Base-by-base conservation (phyloP, 345 rosid species). In the Psidium guajava region DNA sequence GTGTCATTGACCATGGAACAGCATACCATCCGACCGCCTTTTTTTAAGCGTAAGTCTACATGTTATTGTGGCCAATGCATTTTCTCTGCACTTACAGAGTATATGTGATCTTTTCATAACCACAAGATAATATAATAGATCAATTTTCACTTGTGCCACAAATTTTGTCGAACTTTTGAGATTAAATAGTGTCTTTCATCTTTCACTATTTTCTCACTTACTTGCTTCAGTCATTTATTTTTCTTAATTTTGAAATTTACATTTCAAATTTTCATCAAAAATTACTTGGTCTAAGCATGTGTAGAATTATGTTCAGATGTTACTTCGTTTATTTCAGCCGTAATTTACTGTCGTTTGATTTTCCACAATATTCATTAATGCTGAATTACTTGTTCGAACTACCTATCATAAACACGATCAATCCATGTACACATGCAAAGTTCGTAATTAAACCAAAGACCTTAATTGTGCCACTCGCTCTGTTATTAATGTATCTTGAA, bases 281-380 rank as follows among this genome's bases (percentile, higher is more conserved):
- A 57, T 57, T 25, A 57, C 28, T 57, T 2, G 4, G 1, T 24
- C 11, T 2, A 10, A 5, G 22, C 61, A 53, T 53, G 5, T 6
- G 12, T 25, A 55, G 21, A 8, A 55, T 55, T 24, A 56, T 4
- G 13, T 56, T 56, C 0, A 9, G 5, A 0, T 55, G 12, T 55
- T 22, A 22, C n/a, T 55, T 55, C 2, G 0, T 1, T 55, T 55
- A 0, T 22, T 56, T 22, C 8, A 0, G 16, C 3, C 12, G 5
- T 55, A 55, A 55, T 22, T 22, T 55, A 55, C 5, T 22, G n/a
- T 55, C 22, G 2, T 55, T 9, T 24, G n/a, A 56, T 22, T 56
- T 56, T 56, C n/a, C 59, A 56, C 59, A 0, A 10, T 4, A 56
- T 56, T 56, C 12, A 24, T 22, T 56, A 3, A 24, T 22, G 59